Base-by-base conservation (phyloP, 2,329 filamentous ascomycete species). In the Aspergillus pseudoviridinutans region DNA sequence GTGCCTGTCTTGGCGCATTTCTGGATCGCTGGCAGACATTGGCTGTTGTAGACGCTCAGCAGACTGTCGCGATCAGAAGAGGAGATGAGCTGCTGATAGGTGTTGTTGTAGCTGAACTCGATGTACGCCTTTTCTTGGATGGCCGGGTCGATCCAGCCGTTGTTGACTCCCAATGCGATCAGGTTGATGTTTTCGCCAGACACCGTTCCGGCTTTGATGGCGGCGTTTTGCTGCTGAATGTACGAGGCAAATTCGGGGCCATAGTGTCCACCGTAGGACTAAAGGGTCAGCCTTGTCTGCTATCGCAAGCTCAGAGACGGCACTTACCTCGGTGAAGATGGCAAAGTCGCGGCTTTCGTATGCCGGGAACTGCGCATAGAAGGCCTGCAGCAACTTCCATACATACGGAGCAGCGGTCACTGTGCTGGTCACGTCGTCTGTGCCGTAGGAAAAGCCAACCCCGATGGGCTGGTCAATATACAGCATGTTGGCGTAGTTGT, bases 401-500 rank as follows among this genome's bases (percentile, higher is more conserved):
- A 85, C 77, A 51, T 76, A 76, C 0, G 76, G 75, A 3, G 80
- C 79, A 9, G 80, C 79, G 2, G 74, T 76, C 9, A 73, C 71
- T 3, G 80, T 82, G 27, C 75, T 77, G 3, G 71, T 75, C 28
- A 74, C 57, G 55, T 64, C 17, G 65, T 61, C 49, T 6, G 54
- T 59, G 42, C 68, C 71, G 66, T 83, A 84, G 0, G 78, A 82
- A 61, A 83, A 79, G 3, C 82, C 82, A 8, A 80, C 78, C n/a
- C 79, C 77, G 7, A 78, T 79, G 20, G 82, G 86, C 66, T 87
- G 80, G 61, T 89, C 86, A 62, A 89, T 81, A 70, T 87, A 89
- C 12, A 89, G 79, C 78, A 88, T 82, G 64, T 88, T 87, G 61
- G 79, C 81, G 24, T 80, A 78, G 63, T 82, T 82, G 59, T 83